These are phyloP conservation scores for Neofusicoccum umdonicola DNA, from an alignment of 2,329 filamentous ascomycete genomes.

Conservation along the genomic window DNA sequence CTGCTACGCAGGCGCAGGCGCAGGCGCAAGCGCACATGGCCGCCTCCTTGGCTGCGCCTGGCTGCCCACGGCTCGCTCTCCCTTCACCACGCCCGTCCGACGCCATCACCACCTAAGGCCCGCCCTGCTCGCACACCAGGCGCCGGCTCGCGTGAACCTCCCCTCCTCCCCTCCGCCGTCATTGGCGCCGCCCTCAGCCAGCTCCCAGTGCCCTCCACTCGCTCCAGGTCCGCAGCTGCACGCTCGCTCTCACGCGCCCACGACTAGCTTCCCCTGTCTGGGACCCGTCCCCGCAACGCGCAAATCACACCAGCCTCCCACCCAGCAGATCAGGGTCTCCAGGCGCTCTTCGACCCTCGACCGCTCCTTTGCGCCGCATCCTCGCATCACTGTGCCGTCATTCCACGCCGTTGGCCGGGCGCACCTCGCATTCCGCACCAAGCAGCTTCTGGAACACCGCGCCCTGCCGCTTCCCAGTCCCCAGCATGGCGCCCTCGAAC, in stretches of 20 bases:
- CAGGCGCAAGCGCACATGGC: background rate
- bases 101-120: background rate
- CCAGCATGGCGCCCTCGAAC: conserved; percentile 9
- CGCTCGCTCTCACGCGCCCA: background rate
- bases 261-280: conserved; percentile 18
- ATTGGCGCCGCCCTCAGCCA: background rate
- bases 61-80: conserved; percentile 2
- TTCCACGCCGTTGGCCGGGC: background rate
- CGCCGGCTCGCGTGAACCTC: conserved; percentile 13
- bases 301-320: conserved; percentile 13
- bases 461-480: background rate
- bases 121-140: conserved; percentile 5
- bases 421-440: background rate
- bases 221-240: conserved; percentile 8
- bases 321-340: conserved; percentile 15
- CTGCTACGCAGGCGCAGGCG: background rate
- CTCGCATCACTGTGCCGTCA: conserved; percentile 5
- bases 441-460: background rate
- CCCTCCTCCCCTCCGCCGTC: background rate
- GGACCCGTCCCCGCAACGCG: conserved; percentile 15
- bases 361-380: conserved; percentile 9
- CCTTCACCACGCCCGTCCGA: conserved; percentile 6
- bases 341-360: background rate
- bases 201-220: background rate
- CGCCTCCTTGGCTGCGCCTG: conserved; percentile 6